Percentiles rank a stretch among this genome's conserved stretches.
These are phyloP conservation scores for Hordeum marinum DNA, from an alignment of 176 grass and related monocot genomes.

Conservation along the genomic window DNA sequence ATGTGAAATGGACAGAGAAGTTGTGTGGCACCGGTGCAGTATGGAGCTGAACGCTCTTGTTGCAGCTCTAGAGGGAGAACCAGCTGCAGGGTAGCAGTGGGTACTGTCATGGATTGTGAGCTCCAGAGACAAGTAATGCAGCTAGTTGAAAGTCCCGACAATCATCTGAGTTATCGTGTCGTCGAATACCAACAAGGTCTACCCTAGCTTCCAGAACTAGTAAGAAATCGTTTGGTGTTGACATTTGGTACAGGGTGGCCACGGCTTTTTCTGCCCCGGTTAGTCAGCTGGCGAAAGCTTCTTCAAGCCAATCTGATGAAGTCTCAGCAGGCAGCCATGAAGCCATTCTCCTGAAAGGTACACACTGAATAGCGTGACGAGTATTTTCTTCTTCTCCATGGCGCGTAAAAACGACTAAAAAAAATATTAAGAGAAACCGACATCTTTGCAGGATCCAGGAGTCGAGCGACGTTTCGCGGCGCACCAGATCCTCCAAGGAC, in stretches of 20 bases:
- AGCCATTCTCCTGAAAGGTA: slow-evolving; percentile 81
- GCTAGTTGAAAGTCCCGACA: slow-evolving; percentile 18
- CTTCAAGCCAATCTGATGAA: slow-evolving; percentile 33
- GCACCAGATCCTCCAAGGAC: slow-evolving; percentile 46
- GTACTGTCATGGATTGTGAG: not conserved
- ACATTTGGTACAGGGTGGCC: slow-evolving; percentile 26
- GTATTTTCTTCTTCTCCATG: not conserved
- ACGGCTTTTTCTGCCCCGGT: slow-evolving; percentile 18
- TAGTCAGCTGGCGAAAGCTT: slow-evolving; percentile 26
- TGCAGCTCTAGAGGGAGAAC: slow-evolving; percentile 63
- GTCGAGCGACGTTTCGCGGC: slow-evolving; percentile 49
- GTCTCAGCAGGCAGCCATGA: slow-evolving; percentile 8
- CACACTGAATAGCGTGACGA: not conserved
- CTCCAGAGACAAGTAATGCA: slow-evolving; percentile 10
- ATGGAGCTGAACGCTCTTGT: slow-evolving; percentile 66
- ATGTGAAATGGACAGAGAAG: slow-evolving; percentile 53
- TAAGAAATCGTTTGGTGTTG: slow-evolving; percentile 45
- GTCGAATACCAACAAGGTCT: slow-evolving; percentile 6
- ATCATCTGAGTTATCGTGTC: slow-evolving; percentile 30
- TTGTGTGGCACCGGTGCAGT: slow-evolving; percentile 41
- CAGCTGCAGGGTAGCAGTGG: slow-evolving; percentile 30
- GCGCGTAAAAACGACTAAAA: not conserved
- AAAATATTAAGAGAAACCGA: slow-evolving; percentile 20
- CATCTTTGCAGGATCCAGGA: slow-evolving; percentile 64
- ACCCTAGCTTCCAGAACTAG: slow-evolving; percentile 4